These are phyloP conservation scores for Massarina eburnea DNA, from an alignment of 2,329 filamentous ascomycete species.

Conservation along the genomic window DNA sequence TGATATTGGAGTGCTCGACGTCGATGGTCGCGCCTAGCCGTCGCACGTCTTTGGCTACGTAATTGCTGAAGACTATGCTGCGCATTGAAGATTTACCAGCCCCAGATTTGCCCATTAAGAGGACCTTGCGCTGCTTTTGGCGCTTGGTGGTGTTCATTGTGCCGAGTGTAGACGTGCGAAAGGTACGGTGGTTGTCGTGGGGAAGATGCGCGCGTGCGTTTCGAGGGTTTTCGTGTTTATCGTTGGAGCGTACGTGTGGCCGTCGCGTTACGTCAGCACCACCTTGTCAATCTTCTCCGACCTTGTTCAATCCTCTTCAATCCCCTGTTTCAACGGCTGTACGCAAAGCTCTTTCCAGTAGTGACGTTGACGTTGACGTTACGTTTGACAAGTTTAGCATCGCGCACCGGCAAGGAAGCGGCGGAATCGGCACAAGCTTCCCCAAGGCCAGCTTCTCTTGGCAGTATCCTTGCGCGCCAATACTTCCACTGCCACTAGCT, in stretches of 20 bases:
- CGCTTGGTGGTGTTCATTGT: slow-evolving; percentile 46
- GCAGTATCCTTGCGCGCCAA: too few species aligned
- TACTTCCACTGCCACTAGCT: too few species aligned
- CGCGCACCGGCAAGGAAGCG: too few species aligned
- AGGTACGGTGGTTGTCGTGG: neutral
- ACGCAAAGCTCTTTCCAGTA: too few species aligned
- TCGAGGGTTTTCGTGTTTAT: neutral
- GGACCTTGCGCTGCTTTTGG: slow-evolving; percentile 57
- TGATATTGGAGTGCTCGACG: slow-evolving; percentile 97
- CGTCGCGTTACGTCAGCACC: neutral
- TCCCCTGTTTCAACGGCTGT: too few species aligned
- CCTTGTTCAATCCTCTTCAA: neutral
- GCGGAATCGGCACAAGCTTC: too few species aligned
- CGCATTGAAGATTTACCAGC: slow-evolving; percentile 98
- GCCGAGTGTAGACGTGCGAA: neutral
- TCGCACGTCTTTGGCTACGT: slow-evolving; percentile 93
- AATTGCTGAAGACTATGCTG: slow-evolving; percentile 98
- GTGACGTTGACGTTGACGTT: too few species aligned
- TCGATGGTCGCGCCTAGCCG: slow-evolving; percentile 94
- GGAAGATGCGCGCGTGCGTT: neutral
- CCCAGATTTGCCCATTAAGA: slow-evolving; percentile 82
- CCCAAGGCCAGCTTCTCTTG: neutral
- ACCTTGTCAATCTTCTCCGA: neutral
- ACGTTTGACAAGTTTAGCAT: too few species aligned
- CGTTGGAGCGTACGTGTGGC: slow-evolving; percentile 2